Conservation (phyloP, 441 rosid genomes). For the Bruguiera hainesii region DNA sequence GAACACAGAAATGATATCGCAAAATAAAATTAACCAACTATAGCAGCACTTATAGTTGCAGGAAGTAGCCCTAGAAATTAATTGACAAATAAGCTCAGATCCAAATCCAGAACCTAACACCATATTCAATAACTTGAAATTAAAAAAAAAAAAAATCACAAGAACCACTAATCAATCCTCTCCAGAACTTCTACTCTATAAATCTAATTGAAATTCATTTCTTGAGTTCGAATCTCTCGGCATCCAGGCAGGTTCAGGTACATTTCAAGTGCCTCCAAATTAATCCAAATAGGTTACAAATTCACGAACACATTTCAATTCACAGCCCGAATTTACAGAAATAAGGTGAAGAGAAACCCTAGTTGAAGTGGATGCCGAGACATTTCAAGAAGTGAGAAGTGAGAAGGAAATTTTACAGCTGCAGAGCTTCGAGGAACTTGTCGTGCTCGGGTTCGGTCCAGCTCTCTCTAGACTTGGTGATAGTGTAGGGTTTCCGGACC, state of each 20-base stretch:
- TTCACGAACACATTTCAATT: neutral
- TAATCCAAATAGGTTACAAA: neutral
- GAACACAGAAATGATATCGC: too few species aligned
- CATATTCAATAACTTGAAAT: too few species aligned
- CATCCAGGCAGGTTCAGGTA: neutral
- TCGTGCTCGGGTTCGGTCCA: slow-evolving; percentile 91
- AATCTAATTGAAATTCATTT: neutral
- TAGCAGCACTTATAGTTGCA: too few species aligned
- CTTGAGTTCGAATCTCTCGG: neutral
- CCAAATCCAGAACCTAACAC: too few species aligned
- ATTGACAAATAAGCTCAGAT: too few species aligned
- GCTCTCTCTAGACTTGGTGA: slow-evolving; percentile 81
- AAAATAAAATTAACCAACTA: too few species aligned
- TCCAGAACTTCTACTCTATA: neutral
- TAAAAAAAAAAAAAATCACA: neutral
- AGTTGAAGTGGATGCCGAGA: neutral
- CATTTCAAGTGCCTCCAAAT: neutral
- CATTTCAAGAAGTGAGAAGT: neutral
- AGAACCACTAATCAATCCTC: neutral
- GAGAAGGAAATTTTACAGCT: slow-evolving; percentile 46
- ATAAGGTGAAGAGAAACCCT: neutral
- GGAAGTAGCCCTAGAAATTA: too few species aligned
- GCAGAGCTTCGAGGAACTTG: slow-evolving; percentile 80
- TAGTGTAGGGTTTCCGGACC: slow-evolving; percentile 77
- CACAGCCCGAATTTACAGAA: neutral